phyloP scores from a whole-genome alignment of 1,284 basidiomycete species.

The Ceratobasidium sp. region DNA sequence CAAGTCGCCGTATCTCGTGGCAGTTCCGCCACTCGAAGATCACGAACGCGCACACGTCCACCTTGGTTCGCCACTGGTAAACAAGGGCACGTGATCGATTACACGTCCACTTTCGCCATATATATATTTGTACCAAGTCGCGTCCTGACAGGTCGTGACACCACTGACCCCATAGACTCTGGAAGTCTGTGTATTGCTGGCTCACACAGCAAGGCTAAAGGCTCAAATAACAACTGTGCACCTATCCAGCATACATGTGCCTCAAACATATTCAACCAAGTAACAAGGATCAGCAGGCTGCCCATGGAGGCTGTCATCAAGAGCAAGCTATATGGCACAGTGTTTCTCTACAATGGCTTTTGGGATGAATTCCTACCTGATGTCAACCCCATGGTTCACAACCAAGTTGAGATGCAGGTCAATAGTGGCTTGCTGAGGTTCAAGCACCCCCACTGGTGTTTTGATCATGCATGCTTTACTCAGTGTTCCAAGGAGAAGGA shows the following conservation, averaged over 20 bases:
- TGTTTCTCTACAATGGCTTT: slow-evolving; percentile 10
- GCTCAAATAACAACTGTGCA: too few species aligned
- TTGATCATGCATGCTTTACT: background rate
- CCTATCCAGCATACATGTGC: background rate
- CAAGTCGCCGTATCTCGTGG: too few species aligned
- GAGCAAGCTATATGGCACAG: background rate
- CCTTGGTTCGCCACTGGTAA: too few species aligned
- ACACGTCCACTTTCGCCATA: too few species aligned
- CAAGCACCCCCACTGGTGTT: background rate
- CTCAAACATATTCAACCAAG: background rate
- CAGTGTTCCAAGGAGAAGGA: background rate
- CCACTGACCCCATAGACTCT: too few species aligned
- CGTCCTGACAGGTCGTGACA: too few species aligned
- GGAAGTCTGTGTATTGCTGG: too few species aligned
- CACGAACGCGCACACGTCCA: too few species aligned
- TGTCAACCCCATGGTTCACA: background rate
- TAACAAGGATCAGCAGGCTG: background rate
- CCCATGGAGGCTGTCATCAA: slow-evolving; percentile 3
- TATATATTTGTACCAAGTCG: too few species aligned
- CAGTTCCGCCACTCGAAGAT: too few species aligned
- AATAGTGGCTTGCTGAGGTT: background rate
- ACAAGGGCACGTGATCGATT: too few species aligned
- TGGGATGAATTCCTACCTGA: background rate
- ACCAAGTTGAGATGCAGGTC: background rate
- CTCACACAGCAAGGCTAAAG: too few species aligned